Base-by-base conservation (phyloP, 2,329 filamentous ascomycete genomes). In the Chrysoporthe puriensis region DNA sequence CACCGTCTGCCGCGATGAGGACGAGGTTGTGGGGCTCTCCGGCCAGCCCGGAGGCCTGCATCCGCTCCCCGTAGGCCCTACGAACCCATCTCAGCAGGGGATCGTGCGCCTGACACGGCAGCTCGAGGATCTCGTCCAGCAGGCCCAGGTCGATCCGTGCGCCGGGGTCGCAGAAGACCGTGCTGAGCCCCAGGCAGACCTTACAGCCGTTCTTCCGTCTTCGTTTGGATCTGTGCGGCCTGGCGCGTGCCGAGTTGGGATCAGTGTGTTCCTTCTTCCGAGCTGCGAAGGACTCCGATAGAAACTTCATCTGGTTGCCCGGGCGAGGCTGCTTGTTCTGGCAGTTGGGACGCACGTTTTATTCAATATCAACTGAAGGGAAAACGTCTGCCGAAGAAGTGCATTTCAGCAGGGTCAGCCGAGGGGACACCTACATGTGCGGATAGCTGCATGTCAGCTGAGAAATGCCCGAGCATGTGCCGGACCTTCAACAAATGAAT, bases 201-300 rank as follows among this genome's bases (percentile, higher is more conserved):
- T 57, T 57, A 26, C 54, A 57, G 16, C 26, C 54, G 32, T 57
- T 57, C 54, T 36, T 59, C 16, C 9, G 57, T 21, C n/a, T 44
- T 18, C 57, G 21, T 26, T 32, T 54, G 21, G 50, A 54, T 3
- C 21, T 32, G 50, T 14, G 50, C 14, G 34, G 54, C n/a, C 54
- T 18, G 54, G n/a, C 13, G 21, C 13, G 50, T 26, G 21, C 21
- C 13, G 4, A 13, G 3, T 3, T 54, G 50, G 14, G 46, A 21
- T 7, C 50, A 54, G 32, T 34, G 21, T 4, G 4, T 11, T 32
- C 13, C 26, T 34, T 54, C 21, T 32, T 32, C 21, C n/a, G 2
- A 14, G 50, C 11, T 11, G 21, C 50, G 4, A 32, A 54, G 50
- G 50, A 34, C 5, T 18, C 26, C 26, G 21, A 54, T 14, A 16